These are phyloP conservation scores for Fagopyrum tataricum DNA, from an alignment of 148 eudicot species.

Conservation along the genomic window DNA sequence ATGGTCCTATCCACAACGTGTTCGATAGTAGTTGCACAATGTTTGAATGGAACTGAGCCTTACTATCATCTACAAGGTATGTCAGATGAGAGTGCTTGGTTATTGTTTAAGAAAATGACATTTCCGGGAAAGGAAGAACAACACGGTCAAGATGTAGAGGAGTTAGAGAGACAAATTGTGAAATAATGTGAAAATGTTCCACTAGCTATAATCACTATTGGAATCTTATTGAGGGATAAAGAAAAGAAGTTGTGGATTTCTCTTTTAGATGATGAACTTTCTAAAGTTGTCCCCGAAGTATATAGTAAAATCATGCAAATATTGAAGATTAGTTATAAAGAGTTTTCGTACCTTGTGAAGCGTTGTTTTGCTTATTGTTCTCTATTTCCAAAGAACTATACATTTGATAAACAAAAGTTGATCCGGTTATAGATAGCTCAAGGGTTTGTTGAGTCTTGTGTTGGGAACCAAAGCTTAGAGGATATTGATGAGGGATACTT, in stretches of 20 bases:
- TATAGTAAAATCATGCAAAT: neutral
- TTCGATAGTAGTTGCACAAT: neutral
- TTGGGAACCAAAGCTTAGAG: neutral
- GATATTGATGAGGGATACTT: neutral
- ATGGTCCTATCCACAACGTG: neutral
- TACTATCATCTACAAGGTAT: neutral
- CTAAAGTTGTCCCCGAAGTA: neutral
- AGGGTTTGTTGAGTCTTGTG: neutral
- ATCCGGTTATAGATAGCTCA: conserved; percentile 19
- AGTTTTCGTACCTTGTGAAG: neutral
- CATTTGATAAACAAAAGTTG: conserved; percentile 1
- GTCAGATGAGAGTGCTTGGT: conserved; percentile 1
- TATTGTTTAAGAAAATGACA: neutral
- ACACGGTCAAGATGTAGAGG: neutral
- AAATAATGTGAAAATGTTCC: neutral
- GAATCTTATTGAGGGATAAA: neutral
- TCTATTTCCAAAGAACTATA: conserved; percentile 14
- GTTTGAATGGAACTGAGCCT: neutral
- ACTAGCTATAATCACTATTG: neutral
- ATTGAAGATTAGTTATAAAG: neutral
- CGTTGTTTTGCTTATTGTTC: conserved; percentile 19
- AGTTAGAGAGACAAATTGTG: neutral
- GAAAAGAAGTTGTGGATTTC: neutral
- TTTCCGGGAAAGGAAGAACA: neutral
- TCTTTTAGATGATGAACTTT: neutral